These are phyloP conservation scores for Salvia splendens DNA, from an alignment of 257 asterid species.

Conservation along the genomic window DNA sequence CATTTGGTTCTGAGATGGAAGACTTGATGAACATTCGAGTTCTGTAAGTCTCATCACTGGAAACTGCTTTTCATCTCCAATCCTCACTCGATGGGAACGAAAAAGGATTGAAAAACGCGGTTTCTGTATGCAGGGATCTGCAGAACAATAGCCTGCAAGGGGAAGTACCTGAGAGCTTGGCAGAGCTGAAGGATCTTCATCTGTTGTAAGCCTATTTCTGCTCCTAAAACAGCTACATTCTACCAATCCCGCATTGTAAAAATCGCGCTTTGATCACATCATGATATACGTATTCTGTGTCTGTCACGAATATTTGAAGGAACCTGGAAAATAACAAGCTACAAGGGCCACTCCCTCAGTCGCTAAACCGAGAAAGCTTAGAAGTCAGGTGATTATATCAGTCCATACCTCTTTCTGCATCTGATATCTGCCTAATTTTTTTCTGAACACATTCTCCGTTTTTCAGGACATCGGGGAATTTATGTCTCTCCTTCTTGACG, in stretches of 20 bases:
- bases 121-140: slow-evolving; percentile 63
- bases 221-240: slow-evolving; percentile 6
- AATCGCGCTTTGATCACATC: slow-evolving; percentile 9
- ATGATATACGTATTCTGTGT: slow-evolving; percentile 1
- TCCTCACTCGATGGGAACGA: not conserved
- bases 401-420: not conserved
- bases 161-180: slow-evolving; percentile 70
- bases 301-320: slow-evolving; percentile 43
- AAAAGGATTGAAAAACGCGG: not conserved
- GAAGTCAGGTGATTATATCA: slow-evolving; percentile 61
- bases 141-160: slow-evolving; percentile 83
- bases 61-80: not conserved
- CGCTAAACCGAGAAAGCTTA: slow-evolving; percentile 67
- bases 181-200: slow-evolving; percentile 73
- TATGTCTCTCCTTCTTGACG: slow-evolving; percentile 76
- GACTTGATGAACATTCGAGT: slow-evolving; percentile 85
- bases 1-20: slow-evolving; percentile 82
- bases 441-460: not conserved
- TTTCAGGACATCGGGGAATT: slow-evolving; percentile 77
- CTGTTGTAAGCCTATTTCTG: slow-evolving; percentile 58
- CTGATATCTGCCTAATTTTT: slow-evolving; percentile 12
- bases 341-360: slow-evolving; percentile 88
- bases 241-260: not conserved
- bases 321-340: slow-evolving; percentile 81
- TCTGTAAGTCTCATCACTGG: slow-evolving; percentile 56